A percentile compares a stretch with the other conserved stretches of the same genome.
Evolutionary conservation across 805 yeast species (phyloP).

Genomic region (Torulaspora maleeae): DNA sequence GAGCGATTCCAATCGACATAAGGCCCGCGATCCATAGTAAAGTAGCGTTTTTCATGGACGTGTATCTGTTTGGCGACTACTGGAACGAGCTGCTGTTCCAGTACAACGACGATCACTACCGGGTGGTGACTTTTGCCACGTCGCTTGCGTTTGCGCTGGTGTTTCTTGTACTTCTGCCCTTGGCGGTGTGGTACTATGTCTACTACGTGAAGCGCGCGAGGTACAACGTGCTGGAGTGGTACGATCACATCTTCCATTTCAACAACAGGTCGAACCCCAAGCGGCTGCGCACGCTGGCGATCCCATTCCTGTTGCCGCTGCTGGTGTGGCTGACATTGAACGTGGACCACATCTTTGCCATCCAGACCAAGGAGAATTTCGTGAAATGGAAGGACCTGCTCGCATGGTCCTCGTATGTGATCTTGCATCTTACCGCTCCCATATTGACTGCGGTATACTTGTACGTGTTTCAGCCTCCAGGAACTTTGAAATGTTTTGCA

Average conservation of each 20-base stretch:
- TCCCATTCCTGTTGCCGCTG: slow-evolving; percentile 40
- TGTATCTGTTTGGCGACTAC: slow-evolving; percentile 31
- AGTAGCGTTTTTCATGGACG: slow-evolving; percentile 38
- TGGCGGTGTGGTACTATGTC: slow-evolving; percentile 27
- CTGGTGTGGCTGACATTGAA: slow-evolving; percentile 43
- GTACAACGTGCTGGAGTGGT: slow-evolving; percentile 26
- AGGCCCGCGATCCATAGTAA: slow-evolving; percentile 53
- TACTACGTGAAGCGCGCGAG: slow-evolving; percentile 22
- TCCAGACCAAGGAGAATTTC: slow-evolving; percentile 36
- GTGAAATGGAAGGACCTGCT: slow-evolving; percentile 46
- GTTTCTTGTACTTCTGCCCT: slow-evolving; percentile 20
- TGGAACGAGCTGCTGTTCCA: slow-evolving; percentile 29
- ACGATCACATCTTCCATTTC: slow-evolving; percentile 24
- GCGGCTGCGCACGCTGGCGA: slow-evolving; percentile 14
- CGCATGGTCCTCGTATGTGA: slow-evolving; percentile 61
- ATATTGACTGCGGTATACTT: slow-evolving; percentile 58
- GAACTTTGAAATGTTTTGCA: slow-evolving; percentile 50
- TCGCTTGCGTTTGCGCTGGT: slow-evolving; percentile 17
- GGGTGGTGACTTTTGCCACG: slow-evolving; percentile 12
- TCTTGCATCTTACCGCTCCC: slow-evolving; percentile 58
- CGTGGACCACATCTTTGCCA: slow-evolving; percentile 40
- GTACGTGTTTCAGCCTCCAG: slow-evolving; percentile 65
- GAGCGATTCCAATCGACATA: slow-evolving; percentile 47
- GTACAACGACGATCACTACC: slow-evolving; percentile 12
- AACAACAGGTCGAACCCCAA: slow-evolving; percentile 18